A percentile compares a stretch with the other conserved stretches of the same genome.
These are phyloP conservation scores for Blastomyces emzantsi DNA, from an alignment of 2,329 filamentous ascomycete species.

Conservation along the genomic window DNA sequence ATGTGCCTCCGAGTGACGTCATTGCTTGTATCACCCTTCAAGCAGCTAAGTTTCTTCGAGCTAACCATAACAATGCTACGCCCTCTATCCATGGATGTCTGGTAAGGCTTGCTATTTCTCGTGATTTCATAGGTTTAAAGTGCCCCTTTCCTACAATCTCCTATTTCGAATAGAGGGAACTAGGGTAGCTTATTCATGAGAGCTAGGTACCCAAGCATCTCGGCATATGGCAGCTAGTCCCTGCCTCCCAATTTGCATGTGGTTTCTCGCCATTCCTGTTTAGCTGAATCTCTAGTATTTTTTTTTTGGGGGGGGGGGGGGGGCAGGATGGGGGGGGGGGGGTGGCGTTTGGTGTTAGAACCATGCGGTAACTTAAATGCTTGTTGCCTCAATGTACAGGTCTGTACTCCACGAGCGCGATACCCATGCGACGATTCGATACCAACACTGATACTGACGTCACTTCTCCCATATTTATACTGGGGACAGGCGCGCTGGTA, in stretches of 20 bases:
- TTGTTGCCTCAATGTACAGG: not conserved
- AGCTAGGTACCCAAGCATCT: not conserved
- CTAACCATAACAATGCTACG: not conserved
- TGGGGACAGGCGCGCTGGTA: not conserved
- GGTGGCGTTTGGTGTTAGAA: not conserved
- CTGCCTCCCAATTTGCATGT: too few relatives aligned
- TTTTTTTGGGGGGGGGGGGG: too few relatives aligned
- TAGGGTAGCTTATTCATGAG: not conserved
- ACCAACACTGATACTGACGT: not conserved
- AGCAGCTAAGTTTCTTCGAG: not conserved
- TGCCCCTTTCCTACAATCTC: not conserved
- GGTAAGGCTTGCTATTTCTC: not conserved
- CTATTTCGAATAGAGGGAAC: not conserved
- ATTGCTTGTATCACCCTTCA: not conserved
- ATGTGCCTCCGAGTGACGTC: not conserved
- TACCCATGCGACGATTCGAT: not conserved
- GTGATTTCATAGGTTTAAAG: not conserved
- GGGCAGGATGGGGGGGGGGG: too few relatives aligned
- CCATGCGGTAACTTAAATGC: not conserved
- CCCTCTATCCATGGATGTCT: not conserved
- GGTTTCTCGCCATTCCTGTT: too few relatives aligned
- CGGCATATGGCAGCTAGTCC: not conserved
- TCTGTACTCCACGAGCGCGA: not conserved
- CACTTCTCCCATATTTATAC: not conserved
- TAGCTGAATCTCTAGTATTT: not conserved